phyloP scores from a whole-genome alignment of 2,329 filamentous ascomycete species.

The Onygenales sp. region DNA sequence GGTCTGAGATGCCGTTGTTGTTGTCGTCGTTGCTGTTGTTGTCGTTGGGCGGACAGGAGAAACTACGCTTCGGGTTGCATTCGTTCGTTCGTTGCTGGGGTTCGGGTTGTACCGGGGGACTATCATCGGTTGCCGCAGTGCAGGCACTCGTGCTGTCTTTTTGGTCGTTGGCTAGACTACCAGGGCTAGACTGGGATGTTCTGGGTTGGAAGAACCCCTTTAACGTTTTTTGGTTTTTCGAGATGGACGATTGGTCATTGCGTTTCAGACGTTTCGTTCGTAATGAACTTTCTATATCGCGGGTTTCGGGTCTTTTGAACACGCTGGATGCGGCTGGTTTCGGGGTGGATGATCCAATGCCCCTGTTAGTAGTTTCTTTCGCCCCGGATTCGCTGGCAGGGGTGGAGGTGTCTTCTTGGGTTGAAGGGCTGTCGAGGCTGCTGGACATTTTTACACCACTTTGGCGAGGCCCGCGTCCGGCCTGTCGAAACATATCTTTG shows the following conservation, averaged over 20 bases:
- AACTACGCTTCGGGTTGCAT: too few relatives aligned
- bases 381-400: not conserved
- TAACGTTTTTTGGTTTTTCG: constrained; percentile 52
- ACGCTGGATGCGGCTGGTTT: not conserved
- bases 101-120: too few relatives aligned
- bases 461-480: not conserved
- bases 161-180: not conserved
- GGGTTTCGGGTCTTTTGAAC: constrained; percentile 31
- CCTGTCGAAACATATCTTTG: constrained; percentile 71
- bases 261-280: constrained; percentile 44
- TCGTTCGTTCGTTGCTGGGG: too few relatives aligned
- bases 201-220: constrained; percentile 72
- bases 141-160: not conserved
- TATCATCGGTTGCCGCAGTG: not conserved
- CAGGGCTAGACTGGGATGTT: constrained; percentile 10
- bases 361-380: not conserved
- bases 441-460: not conserved
- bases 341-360: not conserved
- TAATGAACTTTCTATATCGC: constrained; percentile 17
- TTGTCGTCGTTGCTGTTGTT: not conserved
- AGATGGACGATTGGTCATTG: constrained; percentile 15
- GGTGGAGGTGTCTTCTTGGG: not conserved
- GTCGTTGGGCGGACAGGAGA: too few relatives aligned
- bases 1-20: not conserved
- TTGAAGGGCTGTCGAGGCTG: not conserved